These are phyloP conservation scores for Pyricularia grisea DNA, from an alignment of 2,329 filamentous ascomycete species.

Conservation along the genomic window DNA sequence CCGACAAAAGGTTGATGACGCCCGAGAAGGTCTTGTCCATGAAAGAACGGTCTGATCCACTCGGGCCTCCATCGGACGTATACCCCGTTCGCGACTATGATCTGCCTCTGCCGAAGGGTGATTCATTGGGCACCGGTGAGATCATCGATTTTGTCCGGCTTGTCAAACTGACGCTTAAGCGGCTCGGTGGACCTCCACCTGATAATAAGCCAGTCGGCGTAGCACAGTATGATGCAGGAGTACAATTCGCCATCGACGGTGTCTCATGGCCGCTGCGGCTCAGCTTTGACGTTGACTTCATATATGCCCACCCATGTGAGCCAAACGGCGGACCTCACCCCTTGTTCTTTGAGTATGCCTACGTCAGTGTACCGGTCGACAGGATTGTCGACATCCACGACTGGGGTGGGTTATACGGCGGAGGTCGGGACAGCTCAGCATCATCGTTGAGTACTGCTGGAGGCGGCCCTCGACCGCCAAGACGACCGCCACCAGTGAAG, in stretches of 20 bases:
- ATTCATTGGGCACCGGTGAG: conserved; percentile 26
- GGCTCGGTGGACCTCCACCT: conserved; percentile 15
- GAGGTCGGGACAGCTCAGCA: conserved; percentile 4
- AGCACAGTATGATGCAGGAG: conserved; percentile 43
- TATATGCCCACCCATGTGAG: conserved; percentile 55
- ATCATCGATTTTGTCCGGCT: conserved; percentile 58
- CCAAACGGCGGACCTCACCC: conserved; percentile 48
- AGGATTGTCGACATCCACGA: conserved; percentile 56
- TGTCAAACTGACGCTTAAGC: conserved; percentile 53
- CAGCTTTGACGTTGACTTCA: conserved; percentile 55
- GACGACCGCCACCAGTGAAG: conserved; percentile 8
- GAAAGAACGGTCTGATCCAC: conserved; percentile 56
- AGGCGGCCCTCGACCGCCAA: conserved; percentile 3
- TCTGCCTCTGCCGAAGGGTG: conserved; percentile 45
- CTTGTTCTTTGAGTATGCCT: conserved; percentile 63
- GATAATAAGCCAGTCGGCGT: conserved; percentile 22
- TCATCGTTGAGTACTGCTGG: not conserved
- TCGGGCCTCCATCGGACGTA: conserved; percentile 51
- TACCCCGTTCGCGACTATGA: conserved; percentile 63
- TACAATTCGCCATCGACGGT: conserved; percentile 56
- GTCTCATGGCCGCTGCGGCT: conserved; percentile 54
- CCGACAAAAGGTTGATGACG: conserved; percentile 23
- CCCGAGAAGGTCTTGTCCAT: conserved; percentile 55
- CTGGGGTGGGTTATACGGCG: conserved; percentile 45
- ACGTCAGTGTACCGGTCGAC: conserved; percentile 49